Evolutionary conservation across 495 filamentous ascomycete genomes (phyloP).

Genomic region (Hyphodiscus hymeniophilus): DNA sequence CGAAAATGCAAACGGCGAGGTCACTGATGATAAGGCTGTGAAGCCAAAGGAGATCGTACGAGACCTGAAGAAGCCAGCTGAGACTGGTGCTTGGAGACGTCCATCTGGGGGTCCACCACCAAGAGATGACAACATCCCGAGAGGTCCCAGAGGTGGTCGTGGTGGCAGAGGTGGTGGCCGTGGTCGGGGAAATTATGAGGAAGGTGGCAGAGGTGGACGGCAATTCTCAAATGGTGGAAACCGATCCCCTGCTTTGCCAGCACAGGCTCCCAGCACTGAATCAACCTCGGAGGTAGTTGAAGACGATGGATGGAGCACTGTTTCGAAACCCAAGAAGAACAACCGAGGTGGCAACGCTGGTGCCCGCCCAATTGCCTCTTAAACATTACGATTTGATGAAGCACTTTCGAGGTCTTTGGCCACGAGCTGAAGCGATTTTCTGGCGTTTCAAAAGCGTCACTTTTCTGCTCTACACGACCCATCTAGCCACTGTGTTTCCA

Average conservation of each 20-base stretch:
- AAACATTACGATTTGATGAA: slow-evolving; percentile 3
- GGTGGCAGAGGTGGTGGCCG: slow-evolving; percentile 35
- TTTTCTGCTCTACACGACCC: neutral
- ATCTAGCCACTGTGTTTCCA: slow-evolving; percentile 11
- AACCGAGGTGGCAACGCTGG: slow-evolving; percentile 30
- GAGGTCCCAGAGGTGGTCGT: slow-evolving; percentile 30
- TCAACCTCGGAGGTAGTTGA: slow-evolving; percentile 37
- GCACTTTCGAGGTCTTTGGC: neutral
- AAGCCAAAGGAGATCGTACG: slow-evolving; percentile 36
- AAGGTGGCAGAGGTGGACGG: slow-evolving; percentile 20
- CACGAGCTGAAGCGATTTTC: slow-evolving; percentile 11
- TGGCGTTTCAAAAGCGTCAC: neutral
- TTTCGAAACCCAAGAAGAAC: slow-evolving; percentile 45
- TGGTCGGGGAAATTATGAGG: slow-evolving; percentile 28
- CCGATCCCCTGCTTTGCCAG: slow-evolving; percentile 19
- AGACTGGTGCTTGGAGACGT: slow-evolving; percentile 45
- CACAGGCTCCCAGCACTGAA: slow-evolving; percentile 27
- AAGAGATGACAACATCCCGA: slow-evolving; percentile 18
- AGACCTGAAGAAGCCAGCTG: slow-evolving; percentile 30
- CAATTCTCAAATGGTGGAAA: slow-evolving; percentile 36
- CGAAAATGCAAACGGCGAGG: slow-evolving; percentile 26
- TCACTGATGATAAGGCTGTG: slow-evolving; percentile 31
- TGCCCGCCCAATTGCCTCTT: slow-evolving; percentile 25
- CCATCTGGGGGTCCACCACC: slow-evolving; percentile 28
- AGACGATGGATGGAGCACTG: slow-evolving; percentile 74